Conservation (phyloP, 1,284 basidiomycete species). For the Sphagnurus paluster region DNA sequence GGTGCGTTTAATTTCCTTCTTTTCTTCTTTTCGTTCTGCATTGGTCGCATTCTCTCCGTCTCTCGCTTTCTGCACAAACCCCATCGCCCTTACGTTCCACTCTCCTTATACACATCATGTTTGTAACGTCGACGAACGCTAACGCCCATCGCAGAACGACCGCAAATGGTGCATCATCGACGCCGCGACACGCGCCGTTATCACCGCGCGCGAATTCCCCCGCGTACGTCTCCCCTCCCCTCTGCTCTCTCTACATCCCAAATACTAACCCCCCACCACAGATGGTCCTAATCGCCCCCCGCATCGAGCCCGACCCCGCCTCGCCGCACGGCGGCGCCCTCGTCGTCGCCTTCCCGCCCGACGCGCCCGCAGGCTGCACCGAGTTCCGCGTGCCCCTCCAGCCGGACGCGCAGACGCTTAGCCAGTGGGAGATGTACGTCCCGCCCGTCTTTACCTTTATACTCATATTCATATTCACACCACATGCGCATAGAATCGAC, state of each 20-base stretch:
- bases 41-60: neutral
- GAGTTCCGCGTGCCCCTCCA: constrained; percentile 58
- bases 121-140: too few relatives aligned
- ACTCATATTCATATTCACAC: neutral
- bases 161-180: constrained; percentile 70
- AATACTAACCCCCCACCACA: constrained; percentile 25
- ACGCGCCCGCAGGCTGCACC: constrained; percentile 50
- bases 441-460: neutral
- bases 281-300: constrained; percentile 68
- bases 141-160: constrained; percentile 55
- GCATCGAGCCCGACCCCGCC: constrained; percentile 44
- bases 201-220: constrained; percentile 64
- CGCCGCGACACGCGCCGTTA: constrained; percentile 45
- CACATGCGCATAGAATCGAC: constrained; percentile 40
- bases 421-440: constrained; percentile 56
- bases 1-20: constrained; percentile 43
- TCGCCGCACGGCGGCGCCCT: constrained; percentile 49
- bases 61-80: too few relatives aligned
- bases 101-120: too few relatives aligned
- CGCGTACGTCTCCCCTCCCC: constrained; percentile 43
- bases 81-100: too few relatives aligned
- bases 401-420: constrained; percentile 48
- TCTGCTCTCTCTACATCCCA: neutral
- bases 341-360: constrained; percentile 56
- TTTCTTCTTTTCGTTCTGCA: neutral